phyloP scores from a whole-genome alignment of 2,329 filamentous ascomycete genomes.

The Lecanoromycetidae sp. region DNA sequence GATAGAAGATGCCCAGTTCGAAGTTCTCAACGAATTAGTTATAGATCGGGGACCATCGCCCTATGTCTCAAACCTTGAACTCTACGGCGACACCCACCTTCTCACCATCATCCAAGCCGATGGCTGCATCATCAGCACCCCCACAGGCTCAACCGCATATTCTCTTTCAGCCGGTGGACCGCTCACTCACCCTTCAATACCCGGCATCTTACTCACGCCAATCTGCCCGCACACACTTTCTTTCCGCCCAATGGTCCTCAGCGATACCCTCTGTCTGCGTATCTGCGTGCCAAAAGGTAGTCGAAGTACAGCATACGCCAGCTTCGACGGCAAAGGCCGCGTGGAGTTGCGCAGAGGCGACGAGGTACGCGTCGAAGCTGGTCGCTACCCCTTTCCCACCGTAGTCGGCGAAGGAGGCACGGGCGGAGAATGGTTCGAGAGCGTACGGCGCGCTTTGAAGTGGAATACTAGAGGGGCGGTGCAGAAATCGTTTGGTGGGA shows the following conservation, averaged over 20 bases:
- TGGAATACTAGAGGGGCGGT: slow-evolving; percentile 91
- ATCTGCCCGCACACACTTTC: slow-evolving; percentile 96
- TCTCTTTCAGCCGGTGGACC: slow-evolving; percentile 91
- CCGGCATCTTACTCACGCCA: slow-evolving; percentile 88
- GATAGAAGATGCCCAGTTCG: slow-evolving; percentile 63
- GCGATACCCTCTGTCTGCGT: slow-evolving; percentile 83
- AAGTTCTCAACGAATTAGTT: slow-evolving; percentile 95
- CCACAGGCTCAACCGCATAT: slow-evolving; percentile 89
- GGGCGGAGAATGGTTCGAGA: slow-evolving; percentile 91
- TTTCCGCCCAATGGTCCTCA: slow-evolving; percentile 95
- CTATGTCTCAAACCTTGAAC: slow-evolving; percentile 91
- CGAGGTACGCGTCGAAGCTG: slow-evolving; percentile 90
- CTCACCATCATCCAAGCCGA: slow-evolving; percentile 94
- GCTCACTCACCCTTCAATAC: slow-evolving; percentile 91
- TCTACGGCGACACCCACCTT: slow-evolving; percentile 90
- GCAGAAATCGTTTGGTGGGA: slow-evolving; percentile 59
- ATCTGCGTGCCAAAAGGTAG: slow-evolving; percentile 75
- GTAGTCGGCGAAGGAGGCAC: slow-evolving; percentile 80
- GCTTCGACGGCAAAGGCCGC: slow-evolving; percentile 93
- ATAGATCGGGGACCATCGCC: slow-evolving; percentile 94
- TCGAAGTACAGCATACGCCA: slow-evolving; percentile 87
- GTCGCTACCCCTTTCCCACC: slow-evolving; percentile 93
- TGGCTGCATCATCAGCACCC: slow-evolving; percentile 94
- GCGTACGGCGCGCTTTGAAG: slow-evolving; percentile 75
- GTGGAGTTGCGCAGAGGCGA: slow-evolving; percentile 88